A percentile compares a stretch with the other conserved stretches of the same genome.
phyloP scores from a whole-genome alignment of 2,329 filamentous ascomycete genomes.

The Thelonectria rubi region DNA sequence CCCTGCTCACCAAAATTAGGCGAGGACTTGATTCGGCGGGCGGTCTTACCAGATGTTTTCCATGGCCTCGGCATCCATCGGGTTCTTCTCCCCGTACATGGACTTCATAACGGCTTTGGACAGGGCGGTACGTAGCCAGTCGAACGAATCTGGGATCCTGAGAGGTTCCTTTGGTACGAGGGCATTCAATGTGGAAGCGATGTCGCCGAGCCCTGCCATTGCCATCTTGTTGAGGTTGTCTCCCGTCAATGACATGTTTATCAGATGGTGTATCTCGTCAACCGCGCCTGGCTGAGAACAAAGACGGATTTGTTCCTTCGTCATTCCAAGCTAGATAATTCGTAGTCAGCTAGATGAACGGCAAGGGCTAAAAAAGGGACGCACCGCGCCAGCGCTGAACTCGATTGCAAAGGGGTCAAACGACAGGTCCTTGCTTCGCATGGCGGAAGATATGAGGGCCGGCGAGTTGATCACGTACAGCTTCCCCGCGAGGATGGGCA shows the following conservation, averaged over 20 bases:
- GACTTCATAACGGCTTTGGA: constrained; percentile 50
- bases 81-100: constrained; percentile 56
- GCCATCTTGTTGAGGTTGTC: constrained; percentile 27
- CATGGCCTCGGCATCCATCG: constrained; percentile 40
- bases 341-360: neutral
- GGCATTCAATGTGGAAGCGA: constrained; percentile 12
- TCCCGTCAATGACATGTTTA: constrained; percentile 23
- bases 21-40: neutral
- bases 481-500: constrained; percentile 54
- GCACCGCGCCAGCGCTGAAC: constrained; percentile 31
- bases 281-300: neutral
- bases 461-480: constrained; percentile 56
- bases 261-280: constrained; percentile 13
- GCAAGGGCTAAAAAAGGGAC: neutral
- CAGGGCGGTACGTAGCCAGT: constrained; percentile 51
- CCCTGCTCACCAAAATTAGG: neutral
- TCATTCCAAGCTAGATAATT: constrained; percentile 18
- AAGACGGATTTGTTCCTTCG: constrained; percentile 2
- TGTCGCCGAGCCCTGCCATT: neutral
- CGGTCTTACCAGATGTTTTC: constrained; percentile 49
- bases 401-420: constrained; percentile 53
- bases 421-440: constrained; percentile 51
- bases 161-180: neutral
- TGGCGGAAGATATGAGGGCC: constrained; percentile 48
- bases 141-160: constrained; percentile 46